Conservation (phyloP, 306 rosid species). For the Prunus armeniaca region DNA sequence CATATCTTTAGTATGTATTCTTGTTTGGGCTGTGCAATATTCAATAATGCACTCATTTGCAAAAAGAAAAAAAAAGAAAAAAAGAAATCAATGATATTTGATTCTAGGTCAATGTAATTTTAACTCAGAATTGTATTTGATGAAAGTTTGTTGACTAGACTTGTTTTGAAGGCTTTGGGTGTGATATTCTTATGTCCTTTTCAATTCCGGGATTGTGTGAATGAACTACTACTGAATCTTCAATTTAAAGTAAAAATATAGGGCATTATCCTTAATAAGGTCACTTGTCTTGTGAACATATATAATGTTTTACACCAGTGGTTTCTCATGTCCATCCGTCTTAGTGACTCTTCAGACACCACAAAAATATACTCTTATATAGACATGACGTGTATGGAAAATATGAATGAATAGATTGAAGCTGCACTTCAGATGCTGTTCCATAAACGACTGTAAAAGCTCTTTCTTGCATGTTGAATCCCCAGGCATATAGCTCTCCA, state of each 20-base stretch:
- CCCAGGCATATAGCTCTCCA: slow-evolving; percentile 89
- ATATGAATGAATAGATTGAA: slow-evolving; percentile 13
- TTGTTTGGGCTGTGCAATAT: background rate
- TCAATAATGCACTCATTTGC: background rate
- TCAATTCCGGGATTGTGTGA: background rate
- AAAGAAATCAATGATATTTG: background rate
- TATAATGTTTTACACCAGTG: background rate
- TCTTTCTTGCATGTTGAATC: slow-evolving; percentile 23
- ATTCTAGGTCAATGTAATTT: background rate
- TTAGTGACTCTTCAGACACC: background rate
- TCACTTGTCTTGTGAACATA: background rate
- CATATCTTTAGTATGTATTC: background rate
- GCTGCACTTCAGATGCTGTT: slow-evolving; percentile 9
- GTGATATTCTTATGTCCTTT: background rate
- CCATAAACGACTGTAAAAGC: background rate
- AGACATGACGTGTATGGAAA: background rate
- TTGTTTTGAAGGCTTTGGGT: background rate
- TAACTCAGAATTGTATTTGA: background rate
- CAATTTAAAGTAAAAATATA: background rate
- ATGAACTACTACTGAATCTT: background rate
- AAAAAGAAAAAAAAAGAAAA: background rate
- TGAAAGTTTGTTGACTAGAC: background rate
- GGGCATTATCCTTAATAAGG: background rate
- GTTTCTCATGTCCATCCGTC: background rate
- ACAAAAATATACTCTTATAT: background rate